phyloP scores from a whole-genome alignment of 106 monocot genomes.

The Vanilla planifolia region DNA sequence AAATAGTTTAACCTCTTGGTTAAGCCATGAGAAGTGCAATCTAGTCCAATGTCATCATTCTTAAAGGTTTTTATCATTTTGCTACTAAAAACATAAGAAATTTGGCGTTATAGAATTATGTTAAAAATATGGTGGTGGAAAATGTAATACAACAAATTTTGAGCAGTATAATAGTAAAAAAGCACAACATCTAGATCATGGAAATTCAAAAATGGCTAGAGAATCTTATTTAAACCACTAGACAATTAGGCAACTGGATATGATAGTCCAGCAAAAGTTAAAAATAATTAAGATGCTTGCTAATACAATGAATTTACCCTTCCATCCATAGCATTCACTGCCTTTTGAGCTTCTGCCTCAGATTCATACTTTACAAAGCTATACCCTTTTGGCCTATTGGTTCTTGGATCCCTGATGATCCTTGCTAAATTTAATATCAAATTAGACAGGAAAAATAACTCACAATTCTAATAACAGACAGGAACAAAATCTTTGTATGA shows the following conservation, averaged over 20 bases:
- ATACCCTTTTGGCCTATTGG: constrained; percentile 31
- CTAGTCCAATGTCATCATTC: too few relatives aligned
- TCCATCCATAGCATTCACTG: constrained; percentile 48
- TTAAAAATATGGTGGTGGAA: too few relatives aligned
- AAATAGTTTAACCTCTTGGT: too few relatives aligned
- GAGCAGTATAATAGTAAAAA: too few relatives aligned
- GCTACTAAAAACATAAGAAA: too few relatives aligned
- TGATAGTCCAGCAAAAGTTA: not conserved
- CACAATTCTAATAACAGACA: constrained; percentile 3
- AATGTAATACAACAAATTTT: too few relatives aligned
- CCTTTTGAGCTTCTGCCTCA: constrained; percentile 30
- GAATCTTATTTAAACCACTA: too few relatives aligned
- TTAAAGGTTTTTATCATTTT: too few relatives aligned
- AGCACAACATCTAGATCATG: too few relatives aligned
- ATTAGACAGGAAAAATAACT: not conserved
- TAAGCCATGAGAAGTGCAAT: too few relatives aligned
- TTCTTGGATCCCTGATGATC: constrained; percentile 27
- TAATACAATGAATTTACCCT: constrained; percentile 22
- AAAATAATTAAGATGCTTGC: not conserved
- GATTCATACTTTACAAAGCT: constrained; percentile 36
- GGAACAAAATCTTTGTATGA: not conserved
- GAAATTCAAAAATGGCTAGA: too few relatives aligned
- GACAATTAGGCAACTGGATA: not conserved
- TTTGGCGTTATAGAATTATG: too few relatives aligned
- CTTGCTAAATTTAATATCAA: constrained; percentile 14